Conservation (phyloP, 805 yeast species). For the Saccharomycopsis babjevae region DNA sequence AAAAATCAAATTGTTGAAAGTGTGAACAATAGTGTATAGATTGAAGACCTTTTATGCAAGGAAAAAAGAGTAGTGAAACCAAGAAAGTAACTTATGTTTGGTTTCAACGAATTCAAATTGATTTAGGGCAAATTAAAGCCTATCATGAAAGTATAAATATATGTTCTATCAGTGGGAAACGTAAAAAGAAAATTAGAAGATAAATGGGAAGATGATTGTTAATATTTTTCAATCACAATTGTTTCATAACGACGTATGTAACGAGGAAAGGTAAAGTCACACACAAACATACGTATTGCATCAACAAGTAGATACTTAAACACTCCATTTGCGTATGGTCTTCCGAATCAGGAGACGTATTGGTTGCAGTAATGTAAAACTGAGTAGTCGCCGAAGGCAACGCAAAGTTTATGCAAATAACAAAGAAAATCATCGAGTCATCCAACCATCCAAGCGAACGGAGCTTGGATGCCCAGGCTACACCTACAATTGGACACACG, state of each 20-base stretch:
- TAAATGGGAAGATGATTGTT: background rate
- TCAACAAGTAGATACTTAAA: slow-evolving; percentile 57
- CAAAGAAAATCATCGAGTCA: slow-evolving; percentile 50
- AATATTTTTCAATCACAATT: background rate
- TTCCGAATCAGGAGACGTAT: slow-evolving; percentile 46
- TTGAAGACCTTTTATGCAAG: too few relatives aligned
- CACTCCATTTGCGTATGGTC: slow-evolving; percentile 67
- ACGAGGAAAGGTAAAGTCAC: slow-evolving; percentile 64
- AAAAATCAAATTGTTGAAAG: too few relatives aligned
- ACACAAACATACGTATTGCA: slow-evolving; percentile 54
- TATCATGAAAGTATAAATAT: too few relatives aligned
- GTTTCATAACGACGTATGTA: slow-evolving; percentile 44
- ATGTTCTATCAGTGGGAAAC: background rate
- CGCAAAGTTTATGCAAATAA: slow-evolving; percentile 63
- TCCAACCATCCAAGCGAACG: slow-evolving; percentile 54
- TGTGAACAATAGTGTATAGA: too few relatives aligned
- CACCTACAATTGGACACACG: slow-evolving; percentile 71
- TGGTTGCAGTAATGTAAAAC: slow-evolving; percentile 81
- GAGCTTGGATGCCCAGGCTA: slow-evolving; percentile 54
- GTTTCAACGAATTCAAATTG: too few relatives aligned
- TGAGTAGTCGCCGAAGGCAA: slow-evolving; percentile 85
- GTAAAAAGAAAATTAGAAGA: background rate
- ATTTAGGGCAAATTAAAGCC: too few relatives aligned
- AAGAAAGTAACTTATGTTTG: too few relatives aligned
- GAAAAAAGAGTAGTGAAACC: too few relatives aligned